Evolutionary conservation across 2,329 filamentous ascomycete species (phyloP), one percentile per base, ranked within the genome.

Genomic region (Coniochaeta pulveracea): DNA sequence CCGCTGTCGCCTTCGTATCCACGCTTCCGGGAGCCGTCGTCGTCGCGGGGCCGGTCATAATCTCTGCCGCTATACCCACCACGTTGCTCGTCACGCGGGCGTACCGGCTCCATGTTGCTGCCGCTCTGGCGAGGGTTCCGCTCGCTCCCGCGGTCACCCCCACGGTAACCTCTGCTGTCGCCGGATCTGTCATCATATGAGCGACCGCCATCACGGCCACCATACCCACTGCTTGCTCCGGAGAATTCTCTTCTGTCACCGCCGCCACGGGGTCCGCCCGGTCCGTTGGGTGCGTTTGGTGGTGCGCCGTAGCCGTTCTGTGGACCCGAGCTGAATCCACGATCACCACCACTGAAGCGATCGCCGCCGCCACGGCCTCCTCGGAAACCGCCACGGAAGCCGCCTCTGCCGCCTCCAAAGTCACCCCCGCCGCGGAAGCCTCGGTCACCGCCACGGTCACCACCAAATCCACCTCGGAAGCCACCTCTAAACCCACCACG

Each of bases 1-100:
- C 74, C 72, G 52, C 78, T 77, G n/a, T n/a, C 27, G 50, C 80
- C 81, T 34, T 93, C 86, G 57, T 82, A 85, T 34, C 76, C 69
- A 52, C 79, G 74, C 66, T 83, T 72, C 52, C 73, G 58, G 57
- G 61, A 65, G 28, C n/a, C n/a, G 43, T 72, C 70, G 44, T 76
- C 71, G 34, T 74, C 69, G 41, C 41, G 60, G 36, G 65, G 66
- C 43, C 68, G 59, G 51, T 77, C 72, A 52, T 61, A 64, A 47
- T 69, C 63, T 39, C 59, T 49, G 38, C 41, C 37, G 42, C 46
- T 45, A 37, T 51, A 42, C 21, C 61, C 56, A 38, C n/a, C n/a
- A n/a, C n/a, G n/a, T n/a, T 46, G 52, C 37, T 61, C 60, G 34
- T 69, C 62, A 7, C 28, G 28, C 6, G 47, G 45, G 17, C 44